Evolutionary conservation across 495 filamentous ascomycete species (phyloP), one percentile per base, ranked within the genome.

Genomic region (Mycothermus thermophilus): DNA sequence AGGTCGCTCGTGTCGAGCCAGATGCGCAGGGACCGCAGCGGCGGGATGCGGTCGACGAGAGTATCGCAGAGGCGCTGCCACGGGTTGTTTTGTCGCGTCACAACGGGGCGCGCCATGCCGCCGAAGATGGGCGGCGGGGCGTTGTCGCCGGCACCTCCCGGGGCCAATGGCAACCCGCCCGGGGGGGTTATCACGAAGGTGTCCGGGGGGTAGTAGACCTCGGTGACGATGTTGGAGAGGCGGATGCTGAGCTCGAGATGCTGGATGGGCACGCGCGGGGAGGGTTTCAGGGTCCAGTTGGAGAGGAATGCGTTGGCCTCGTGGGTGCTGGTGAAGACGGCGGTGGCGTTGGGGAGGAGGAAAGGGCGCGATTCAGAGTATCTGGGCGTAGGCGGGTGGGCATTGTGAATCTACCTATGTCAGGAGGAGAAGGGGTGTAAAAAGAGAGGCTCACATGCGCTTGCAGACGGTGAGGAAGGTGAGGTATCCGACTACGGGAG

Each of bases 1-100:
- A 55, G 45, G 39, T 55, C 51, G 20, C 42, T 28, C 32, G 48
- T 40, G 40, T 55, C 43, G 20, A 55, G 30, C 48, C 48, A 55
- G 25, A 55, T 24, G 33, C 35, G 38, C 12, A 55, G 36, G 12
- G 22, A 24, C 4, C 35, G 41, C 21, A 55, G 36, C 11, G 18
- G n/a, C 3, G 24, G 22, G 16, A 43, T n/a, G n/a, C n/a, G 31
- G 5, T 12, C 30, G 9, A 15, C 41, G 0, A 55, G 37, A 9
- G 4, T 19, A 27, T 35, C 36, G 41, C 51, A 51, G 3, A 52
- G 26, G 8, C 33, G 35, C 33, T 42, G 36, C 51, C 48, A 55
- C 10, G 41, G 45, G 41, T 51, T 55, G 37, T 47, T 36, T 0
- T 12, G 4, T 9, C 37, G 21, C 4, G 37, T 27, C n/a, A 49